Evolutionary conservation across 2,329 filamentous ascomycete species (phyloP).

Genomic region (Parascedosporium putredinis): DNA sequence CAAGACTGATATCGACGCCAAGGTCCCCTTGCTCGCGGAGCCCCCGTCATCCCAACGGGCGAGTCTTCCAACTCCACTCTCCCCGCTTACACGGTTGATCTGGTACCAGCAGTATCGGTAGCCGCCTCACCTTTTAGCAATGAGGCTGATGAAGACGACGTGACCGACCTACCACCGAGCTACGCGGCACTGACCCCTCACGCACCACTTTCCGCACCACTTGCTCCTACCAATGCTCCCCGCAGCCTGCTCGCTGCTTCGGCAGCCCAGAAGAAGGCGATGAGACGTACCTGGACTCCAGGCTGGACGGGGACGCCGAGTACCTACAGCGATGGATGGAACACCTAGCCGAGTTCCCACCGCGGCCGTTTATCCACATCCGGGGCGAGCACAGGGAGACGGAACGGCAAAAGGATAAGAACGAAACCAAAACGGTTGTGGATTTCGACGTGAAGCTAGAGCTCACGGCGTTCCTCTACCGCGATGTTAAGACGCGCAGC

Average conservation of each 20-base stretch:
- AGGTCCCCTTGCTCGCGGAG: constrained; percentile 9
- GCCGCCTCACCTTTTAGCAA: constrained; percentile 14
- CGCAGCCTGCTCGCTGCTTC: constrained; percentile 13
- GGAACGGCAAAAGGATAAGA: constrained; percentile 32
- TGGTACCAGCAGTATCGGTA: not conserved
- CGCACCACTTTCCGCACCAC: constrained; percentile 13
- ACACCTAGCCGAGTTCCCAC: constrained; percentile 34
- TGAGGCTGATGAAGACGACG: constrained; percentile 16
- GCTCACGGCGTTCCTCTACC: constrained; percentile 46
- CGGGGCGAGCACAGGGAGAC: constrained; percentile 42
- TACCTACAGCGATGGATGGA: constrained; percentile 34
- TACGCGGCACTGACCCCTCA: constrained; percentile 28
- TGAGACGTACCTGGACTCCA: constrained; percentile 32
- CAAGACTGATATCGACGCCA: constrained; percentile 8
- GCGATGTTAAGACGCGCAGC: constrained; percentile 26
- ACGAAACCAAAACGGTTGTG: constrained; percentile 33
- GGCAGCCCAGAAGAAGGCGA: constrained; percentile 14
- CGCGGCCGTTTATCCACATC: constrained; percentile 41
- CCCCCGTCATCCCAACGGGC: constrained; percentile 14
- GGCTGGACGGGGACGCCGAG: constrained; percentile 32
- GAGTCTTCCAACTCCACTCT: constrained; percentile 19
- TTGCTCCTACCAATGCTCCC: constrained; percentile 16
- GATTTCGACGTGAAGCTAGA: constrained; percentile 53
- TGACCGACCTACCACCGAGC: constrained; percentile 31
- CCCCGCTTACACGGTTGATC: constrained; percentile 12